Base-by-base conservation (phyloP, 306 rosid species). In the Bauhinia variegata region DNA sequence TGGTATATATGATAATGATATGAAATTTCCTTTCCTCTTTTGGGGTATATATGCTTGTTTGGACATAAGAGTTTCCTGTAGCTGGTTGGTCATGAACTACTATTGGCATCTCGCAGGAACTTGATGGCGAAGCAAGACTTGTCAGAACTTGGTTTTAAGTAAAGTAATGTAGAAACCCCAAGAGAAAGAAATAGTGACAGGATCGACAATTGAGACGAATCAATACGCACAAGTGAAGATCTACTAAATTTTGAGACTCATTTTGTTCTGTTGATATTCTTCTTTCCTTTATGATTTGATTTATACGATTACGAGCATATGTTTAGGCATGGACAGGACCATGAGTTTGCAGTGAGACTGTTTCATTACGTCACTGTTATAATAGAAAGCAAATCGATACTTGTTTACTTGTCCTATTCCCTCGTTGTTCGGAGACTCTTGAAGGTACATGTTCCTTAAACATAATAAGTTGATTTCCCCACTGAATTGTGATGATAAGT, bases 41-140 rank as follows among this genome's bases (percentile, higher is more conserved):
- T 23, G 28, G 28, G 28, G 28, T 23, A 23, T 23, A 33, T 17
- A 43, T 54, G 17, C 46, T 76, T 78, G 34, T 54, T 56, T 66
- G 19, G 37, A 67, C 43, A 31, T 9, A 19, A 23, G 23, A 23
- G 33, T 52, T 41, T 51, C 58, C 39, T 32, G 9, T 51, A 49
- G 57, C 63, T 49, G 28, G n/a, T 54, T 54, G 49, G 56, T 65
- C 44, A 63, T 60, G 72, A 59, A 61, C 57, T 67, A 55, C 23
- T 8, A 74, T 60, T 72, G 61, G 63, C 67, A 55, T 71, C 43
- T 81, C 60, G 68, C 86, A 93, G 97, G 89, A 93, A 93, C 79
- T 85, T 90, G 82, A 93, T 93, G 99, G 99, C 99, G 34, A 90
- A 90, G 62, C 99, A 93, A 76, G 96, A 90, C 85, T 75, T 93